Conservation (phyloP, 2,329 filamentous ascomycete species). For the Apiospora arundinis region DNA sequence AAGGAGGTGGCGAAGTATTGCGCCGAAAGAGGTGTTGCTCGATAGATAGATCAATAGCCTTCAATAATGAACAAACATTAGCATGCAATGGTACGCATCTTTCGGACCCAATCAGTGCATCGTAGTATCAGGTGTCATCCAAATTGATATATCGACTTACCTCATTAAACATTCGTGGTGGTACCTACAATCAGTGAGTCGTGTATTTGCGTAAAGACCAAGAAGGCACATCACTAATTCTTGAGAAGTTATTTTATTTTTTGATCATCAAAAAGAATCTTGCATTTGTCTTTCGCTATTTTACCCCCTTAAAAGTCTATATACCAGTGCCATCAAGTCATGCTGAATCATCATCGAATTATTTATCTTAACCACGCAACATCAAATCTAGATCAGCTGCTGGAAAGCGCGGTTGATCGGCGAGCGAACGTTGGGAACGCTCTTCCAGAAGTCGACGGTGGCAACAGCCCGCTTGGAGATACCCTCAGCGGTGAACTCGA, state of each 20-base stretch:
- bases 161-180: neutral
- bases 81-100: neutral
- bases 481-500: slow-evolving; percentile 98
- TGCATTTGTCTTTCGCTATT: slow-evolving; percentile 15
- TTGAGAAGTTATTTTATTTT: neutral
- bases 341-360: slow-evolving; percentile 21
- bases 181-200: no score
- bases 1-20: slow-evolving; percentile 83
- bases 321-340: slow-evolving; percentile 21
- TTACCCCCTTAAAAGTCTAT: slow-evolving; percentile 21
- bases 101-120: no score
- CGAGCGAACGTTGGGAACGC: slow-evolving; percentile 85
- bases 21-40: slow-evolving; percentile 55
- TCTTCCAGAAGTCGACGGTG: slow-evolving; percentile 98
- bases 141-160: neutral
- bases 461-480: slow-evolving; percentile 92
- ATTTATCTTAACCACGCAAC: neutral
- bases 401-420: slow-evolving; percentile 97
- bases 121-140: neutral
- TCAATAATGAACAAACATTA: neutral
- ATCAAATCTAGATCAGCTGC: slow-evolving; percentile 79
- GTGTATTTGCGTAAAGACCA: no score
- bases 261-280: slow-evolving; percentile 6
- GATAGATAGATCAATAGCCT: neutral
- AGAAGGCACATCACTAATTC: neutral